phyloP scores from a whole-genome alignment of 805 yeast genomes.

The Hanseniaspora hatyaiensis region DNA sequence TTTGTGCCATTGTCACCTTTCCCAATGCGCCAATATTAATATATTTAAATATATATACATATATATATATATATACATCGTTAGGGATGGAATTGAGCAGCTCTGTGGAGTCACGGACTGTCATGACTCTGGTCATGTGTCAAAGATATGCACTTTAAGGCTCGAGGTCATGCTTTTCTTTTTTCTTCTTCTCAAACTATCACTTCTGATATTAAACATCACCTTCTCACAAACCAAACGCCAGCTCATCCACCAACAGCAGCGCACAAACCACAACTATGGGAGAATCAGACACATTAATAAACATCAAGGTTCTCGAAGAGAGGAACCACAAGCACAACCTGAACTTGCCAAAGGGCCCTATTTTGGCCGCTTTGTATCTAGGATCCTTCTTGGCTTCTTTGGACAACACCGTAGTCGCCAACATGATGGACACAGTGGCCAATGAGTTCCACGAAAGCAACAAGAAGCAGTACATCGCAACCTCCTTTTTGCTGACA shows the following conservation, averaged over 20 bases:
- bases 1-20: too few species aligned
- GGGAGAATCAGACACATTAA: constrained; percentile 5
- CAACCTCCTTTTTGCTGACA: constrained; percentile 50
- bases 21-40: too few species aligned
- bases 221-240: neutral
- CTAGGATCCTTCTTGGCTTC: constrained; percentile 38
- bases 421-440: constrained; percentile 38
- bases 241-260: neutral
- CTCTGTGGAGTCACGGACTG: too few species aligned
- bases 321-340: constrained; percentile 25
- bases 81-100: too few species aligned
- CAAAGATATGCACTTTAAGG: too few species aligned
- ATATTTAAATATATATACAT: too few species aligned
- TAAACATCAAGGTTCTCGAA: constrained; percentile 18
- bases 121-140: too few species aligned
- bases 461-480: constrained; percentile 49
- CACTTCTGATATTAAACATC: too few species aligned
- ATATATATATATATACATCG: too few species aligned
- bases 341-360: constrained; percentile 24
- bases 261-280: neutral
- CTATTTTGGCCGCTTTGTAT: constrained; percentile 34
- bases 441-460: constrained; percentile 41
- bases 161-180: too few species aligned
- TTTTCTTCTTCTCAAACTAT: too few species aligned
- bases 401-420: constrained; percentile 38